These are phyloP conservation scores for Zanthoxylum bungeanum DNA, from an alignment of 345 rosid species.

Conservation along the genomic window DNA sequence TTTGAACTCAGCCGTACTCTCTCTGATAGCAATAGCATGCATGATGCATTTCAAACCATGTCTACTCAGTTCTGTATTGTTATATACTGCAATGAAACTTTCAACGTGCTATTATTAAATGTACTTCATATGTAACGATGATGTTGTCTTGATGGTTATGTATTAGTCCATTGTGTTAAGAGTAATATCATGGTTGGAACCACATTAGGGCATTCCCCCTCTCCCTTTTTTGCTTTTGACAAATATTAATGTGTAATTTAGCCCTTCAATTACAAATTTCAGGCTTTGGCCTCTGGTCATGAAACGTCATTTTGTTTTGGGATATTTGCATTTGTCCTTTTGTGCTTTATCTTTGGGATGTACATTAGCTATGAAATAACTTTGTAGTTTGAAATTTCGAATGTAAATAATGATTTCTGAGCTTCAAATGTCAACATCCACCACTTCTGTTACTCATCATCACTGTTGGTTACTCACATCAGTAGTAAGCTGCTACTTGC, in stretches of 20 bases:
- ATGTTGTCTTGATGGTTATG: neutral
- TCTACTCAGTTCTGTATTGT: neutral
- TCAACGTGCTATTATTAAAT: neutral
- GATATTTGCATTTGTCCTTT: too few species aligned
- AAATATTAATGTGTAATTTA: neutral
- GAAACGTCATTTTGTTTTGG: too few species aligned
- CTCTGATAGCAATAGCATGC: too few species aligned
- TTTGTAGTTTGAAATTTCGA: too few species aligned
- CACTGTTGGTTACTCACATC: neutral
- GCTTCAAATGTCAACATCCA: neutral
- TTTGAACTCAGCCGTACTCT: slow-evolving; percentile 3
- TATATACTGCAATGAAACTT: neutral
- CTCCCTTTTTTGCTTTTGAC: neutral
- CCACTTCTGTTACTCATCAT: neutral
- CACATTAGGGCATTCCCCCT: neutral
- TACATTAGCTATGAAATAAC: too few species aligned
- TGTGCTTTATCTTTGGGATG: too few species aligned
- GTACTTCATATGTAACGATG: neutral
- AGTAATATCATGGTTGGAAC: neutral
- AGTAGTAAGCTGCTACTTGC: neutral
- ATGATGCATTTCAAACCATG: neutral
- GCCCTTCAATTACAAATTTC: neutral
- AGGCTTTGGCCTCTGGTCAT: neutral
- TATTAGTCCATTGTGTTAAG: neutral
- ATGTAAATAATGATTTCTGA: neutral